These are phyloP conservation scores for grape (Vitis vinifera) DNA, from an alignment of 164 flowering plant genomes.

Conservation along the genomic window DNA sequence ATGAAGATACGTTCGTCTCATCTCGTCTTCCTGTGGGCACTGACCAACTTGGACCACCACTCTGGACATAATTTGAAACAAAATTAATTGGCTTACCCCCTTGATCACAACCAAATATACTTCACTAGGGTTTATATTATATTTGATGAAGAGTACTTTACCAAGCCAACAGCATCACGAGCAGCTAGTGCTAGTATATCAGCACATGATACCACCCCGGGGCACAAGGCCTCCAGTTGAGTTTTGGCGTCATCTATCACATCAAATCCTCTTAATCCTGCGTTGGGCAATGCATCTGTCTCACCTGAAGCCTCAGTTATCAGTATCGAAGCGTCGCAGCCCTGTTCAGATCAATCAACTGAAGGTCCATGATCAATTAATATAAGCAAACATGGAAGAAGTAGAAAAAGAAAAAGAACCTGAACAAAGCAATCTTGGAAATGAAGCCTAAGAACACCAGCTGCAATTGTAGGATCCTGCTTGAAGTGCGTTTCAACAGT, in stretches of 20 bases:
- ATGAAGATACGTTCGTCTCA: slow-evolving; percentile 49
- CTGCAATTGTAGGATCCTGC: slow-evolving; percentile 55
- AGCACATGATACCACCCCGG: slow-evolving; percentile 75
- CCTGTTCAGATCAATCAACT: slow-evolving; percentile 31
- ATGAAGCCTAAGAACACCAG: slow-evolving; percentile 67
- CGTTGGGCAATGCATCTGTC: slow-evolving; percentile 51
- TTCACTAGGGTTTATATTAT: too few species aligned
- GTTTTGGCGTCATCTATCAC: slow-evolving; percentile 70
- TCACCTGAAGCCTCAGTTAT: slow-evolving; percentile 51
- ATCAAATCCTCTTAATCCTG: slow-evolving; percentile 65
- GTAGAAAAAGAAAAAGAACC: slow-evolving; percentile 21
- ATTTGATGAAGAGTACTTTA: slow-evolving; percentile 6
- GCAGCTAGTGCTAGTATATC: slow-evolving; percentile 76
- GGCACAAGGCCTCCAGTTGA: slow-evolving; percentile 58
- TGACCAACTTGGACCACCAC: slow-evolving; percentile 64
- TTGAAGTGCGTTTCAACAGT: slow-evolving; percentile 48
- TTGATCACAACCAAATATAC: too few species aligned
- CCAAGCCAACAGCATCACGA: slow-evolving; percentile 74
- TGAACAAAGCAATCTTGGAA: slow-evolving; percentile 81
- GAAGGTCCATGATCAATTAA: not conserved
- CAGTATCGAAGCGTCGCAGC: slow-evolving; percentile 76
- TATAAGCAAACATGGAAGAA: not conserved
- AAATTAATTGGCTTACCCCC: too few species aligned
- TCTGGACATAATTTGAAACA: slow-evolving; percentile 21
- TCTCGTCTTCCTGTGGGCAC: slow-evolving; percentile 78